Evolutionary conservation across 352 stramenopile species (phyloP), one percentile per base, ranked within the genome.

Genomic region (Phytophthora megakarya): DNA sequence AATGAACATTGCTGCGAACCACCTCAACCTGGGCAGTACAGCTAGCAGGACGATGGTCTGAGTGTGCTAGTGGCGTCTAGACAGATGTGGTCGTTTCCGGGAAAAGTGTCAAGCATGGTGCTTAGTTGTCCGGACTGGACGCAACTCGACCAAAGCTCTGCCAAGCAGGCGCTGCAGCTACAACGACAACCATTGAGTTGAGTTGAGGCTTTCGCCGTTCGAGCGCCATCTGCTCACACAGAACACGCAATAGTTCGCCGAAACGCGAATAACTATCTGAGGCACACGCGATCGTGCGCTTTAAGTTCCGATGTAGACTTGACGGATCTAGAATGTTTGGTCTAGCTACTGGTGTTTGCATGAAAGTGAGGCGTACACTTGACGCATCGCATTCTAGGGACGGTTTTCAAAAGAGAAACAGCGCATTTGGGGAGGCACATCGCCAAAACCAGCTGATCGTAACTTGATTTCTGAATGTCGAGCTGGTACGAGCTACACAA

Each of bases 201-300:
- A 70, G 54, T 58, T 68, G 30, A 65, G 39, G 35, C 21, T 65
- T 65, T 68, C 44, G 23, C 58, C 63, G 59, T 69, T 64, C 43
- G 44, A 23, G 26, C 18, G 3, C 61, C 61, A 65, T 18, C 39
- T 53, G 53, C 32, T 53, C 8, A 13, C 49, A 23, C 10, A 50
- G 54, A 63, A 62, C 26, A 30, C 10, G 5, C 13, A 11, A 35
- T 35, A 35, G 33, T 46, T 57, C 39, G 48, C 42, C 40, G 40
- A 67, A 61, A 51, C 32, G 32, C 18, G 51, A 67, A 62, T 48
- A 62, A 42, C 62, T 33, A 26, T 39, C 47, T 61, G 40, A 32
- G 30, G 33, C 48, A 51, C 32, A 37, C 15, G 48, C 58, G 58
- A 66, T 42, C 15, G 9, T 66, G 48, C 58, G 32, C 32, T 55